Conservation (phyloP, 2,329 filamentous ascomycete genomes). For the Aureobasidium musti region DNA sequence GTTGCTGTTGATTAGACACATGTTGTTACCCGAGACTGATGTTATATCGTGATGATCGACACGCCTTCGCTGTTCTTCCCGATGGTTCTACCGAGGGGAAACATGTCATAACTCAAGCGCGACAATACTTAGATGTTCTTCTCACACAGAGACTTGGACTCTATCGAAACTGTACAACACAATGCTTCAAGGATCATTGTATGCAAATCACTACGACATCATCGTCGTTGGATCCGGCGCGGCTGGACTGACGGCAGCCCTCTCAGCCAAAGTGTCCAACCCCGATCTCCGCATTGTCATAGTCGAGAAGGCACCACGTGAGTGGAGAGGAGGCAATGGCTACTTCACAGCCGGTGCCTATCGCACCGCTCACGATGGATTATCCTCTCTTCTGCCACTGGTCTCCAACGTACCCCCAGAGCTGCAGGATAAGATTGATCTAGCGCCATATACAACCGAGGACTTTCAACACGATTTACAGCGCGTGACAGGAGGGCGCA, state of each 20-base stretch:
- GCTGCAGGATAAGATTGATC: conserved; percentile 56
- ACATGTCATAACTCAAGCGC: not conserved
- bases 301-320: conserved; percentile 61
- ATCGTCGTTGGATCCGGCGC: conserved; percentile 65
- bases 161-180: not conserved
- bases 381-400: conserved; percentile 60
- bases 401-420: conserved; percentile 60
- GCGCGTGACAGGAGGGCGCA: conserved; percentile 58
- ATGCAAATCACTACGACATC: conserved; percentile 40
- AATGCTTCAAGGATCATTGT: not conserved
- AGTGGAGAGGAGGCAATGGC: conserved; percentile 64
- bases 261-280: conserved; percentile 53
- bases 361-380: conserved; percentile 58
- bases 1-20: not conserved
- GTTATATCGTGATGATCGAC: not conserved
- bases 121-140: no score
- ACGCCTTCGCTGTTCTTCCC: not conserved
- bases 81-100: not conserved
- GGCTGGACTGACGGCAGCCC: conserved; percentile 63
- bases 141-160: no score
- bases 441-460: conserved; percentile 57
- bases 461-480: conserved; percentile 60
- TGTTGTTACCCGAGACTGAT: no score
- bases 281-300: conserved; percentile 51
- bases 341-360: conserved; percentile 68